phyloP scores from a whole-genome alignment of 202 grass and related monocot species.

The Dendrocalamus latiflorus region DNA sequence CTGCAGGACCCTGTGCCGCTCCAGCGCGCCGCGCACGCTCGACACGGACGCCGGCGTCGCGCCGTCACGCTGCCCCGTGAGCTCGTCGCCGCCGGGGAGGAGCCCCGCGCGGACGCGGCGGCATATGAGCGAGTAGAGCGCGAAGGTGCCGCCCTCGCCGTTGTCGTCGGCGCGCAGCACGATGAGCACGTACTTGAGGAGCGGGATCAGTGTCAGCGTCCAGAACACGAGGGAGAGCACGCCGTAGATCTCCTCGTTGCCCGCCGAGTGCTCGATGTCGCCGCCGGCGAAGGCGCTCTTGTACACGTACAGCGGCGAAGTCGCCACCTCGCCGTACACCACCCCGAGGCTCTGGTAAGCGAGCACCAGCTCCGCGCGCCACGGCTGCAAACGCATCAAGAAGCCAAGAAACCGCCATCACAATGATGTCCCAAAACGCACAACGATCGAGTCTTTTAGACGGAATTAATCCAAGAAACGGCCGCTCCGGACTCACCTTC shows the following conservation, averaged over 20 bases:
- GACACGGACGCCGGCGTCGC: not conserved
- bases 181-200: slow-evolving; percentile 84
- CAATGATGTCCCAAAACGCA: too few relatives aligned
- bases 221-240: slow-evolving; percentile 98
- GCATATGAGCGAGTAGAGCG: slow-evolving; percentile 94
- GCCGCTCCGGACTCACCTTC: slow-evolving; percentile 51
- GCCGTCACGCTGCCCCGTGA: slow-evolving; percentile 27
- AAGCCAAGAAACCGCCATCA: slow-evolving; percentile 2
- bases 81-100: slow-evolving; percentile 48
- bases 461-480: not conserved
- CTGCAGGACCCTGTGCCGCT: slow-evolving; percentile 62
- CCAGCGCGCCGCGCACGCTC: slow-evolving; percentile 41
- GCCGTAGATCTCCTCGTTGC: slow-evolving; percentile 97
- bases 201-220: slow-evolving; percentile 80
- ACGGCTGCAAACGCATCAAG: slow-evolving; percentile 37
- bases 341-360: slow-evolving; percentile 93
- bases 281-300: slow-evolving; percentile 71
- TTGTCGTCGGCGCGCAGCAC: slow-evolving; percentile 96
- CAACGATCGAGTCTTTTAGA: not conserved
- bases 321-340: slow-evolving; percentile 84
- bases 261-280: slow-evolving; percentile 78
- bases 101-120: slow-evolving; percentile 81
- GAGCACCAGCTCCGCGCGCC: slow-evolving; percentile 56
- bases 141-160: slow-evolving; percentile 97
- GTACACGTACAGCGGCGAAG: slow-evolving; percentile 88